These are phyloP conservation scores for Hypoxylon sp. DNA, from an alignment of 2,329 filamentous ascomycete genomes.

Conservation along the genomic window DNA sequence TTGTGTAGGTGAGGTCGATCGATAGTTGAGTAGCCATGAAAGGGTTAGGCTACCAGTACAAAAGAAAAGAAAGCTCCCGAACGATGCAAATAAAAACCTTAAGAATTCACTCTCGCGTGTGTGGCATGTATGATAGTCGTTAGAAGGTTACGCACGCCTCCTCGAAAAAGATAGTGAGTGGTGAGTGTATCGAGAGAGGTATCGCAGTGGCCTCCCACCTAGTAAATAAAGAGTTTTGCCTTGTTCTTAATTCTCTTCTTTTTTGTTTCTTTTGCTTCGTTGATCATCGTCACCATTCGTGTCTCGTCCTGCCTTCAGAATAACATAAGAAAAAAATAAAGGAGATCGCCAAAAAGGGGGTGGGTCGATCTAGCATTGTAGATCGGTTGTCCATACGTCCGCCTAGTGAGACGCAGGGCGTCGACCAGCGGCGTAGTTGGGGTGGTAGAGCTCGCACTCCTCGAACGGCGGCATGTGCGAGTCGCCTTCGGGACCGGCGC, in stretches of 20 bases:
- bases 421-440: background rate
- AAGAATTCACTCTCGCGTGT: slow-evolving; percentile 40
- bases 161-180: no score
- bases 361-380: no score
- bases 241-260: background rate
- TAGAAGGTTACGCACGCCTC: slow-evolving; percentile 17
- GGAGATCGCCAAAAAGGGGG: no score
- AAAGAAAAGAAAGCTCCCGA: slow-evolving; percentile 23
- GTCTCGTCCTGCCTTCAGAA: no score
- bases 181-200: no score
- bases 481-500: slow-evolving; percentile 53
- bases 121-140: slow-evolving; percentile 46
- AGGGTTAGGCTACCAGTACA: slow-evolving; percentile 3
- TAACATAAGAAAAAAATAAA: no score
- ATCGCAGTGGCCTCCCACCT: slow-evolving; percentile 6
- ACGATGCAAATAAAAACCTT: no score
- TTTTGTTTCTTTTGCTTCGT: no score
- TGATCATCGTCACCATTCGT: no score
- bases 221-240: slow-evolving; percentile 10
- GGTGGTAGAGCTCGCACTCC: slow-evolving; percentile 39
- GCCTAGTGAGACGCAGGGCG: slow-evolving; percentile 7
- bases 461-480: slow-evolving; percentile 47
- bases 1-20: slow-evolving; percentile 67
- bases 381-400: background rate
- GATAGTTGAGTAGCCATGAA: slow-evolving; percentile 51